Percentiles rank a stretch among this genome's conserved stretches.
Evolutionary conservation across 106 monocot species (phyloP).

Genomic region (Chionographis japonica): DNA sequence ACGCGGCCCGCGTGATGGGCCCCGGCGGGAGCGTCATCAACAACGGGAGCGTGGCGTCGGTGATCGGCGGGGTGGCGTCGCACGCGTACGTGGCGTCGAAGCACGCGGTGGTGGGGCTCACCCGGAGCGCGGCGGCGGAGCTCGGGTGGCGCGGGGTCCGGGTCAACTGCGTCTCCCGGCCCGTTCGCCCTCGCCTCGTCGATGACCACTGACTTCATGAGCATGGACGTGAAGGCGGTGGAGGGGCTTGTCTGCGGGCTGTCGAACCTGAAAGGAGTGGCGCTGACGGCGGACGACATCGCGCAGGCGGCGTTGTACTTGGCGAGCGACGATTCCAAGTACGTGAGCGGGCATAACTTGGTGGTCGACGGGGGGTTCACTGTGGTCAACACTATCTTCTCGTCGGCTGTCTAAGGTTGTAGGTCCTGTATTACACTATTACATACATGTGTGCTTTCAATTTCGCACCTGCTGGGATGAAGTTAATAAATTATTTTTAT

Average conservation of each 20-base stretch:
- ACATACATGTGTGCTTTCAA: too few species aligned
- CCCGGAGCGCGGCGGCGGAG: slow-evolving; percentile 27
- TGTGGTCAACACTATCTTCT: slow-evolving; percentile 15
- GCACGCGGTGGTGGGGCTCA: slow-evolving; percentile 36
- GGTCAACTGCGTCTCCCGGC: slow-evolving; percentile 22
- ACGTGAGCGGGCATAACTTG: slow-evolving; percentile 25
- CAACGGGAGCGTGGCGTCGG: slow-evolving; percentile 8
- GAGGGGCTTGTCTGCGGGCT: not conserved
- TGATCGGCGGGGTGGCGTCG: not conserved
- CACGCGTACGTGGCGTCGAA: slow-evolving; percentile 15
- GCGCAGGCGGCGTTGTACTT: slow-evolving; percentile 23
- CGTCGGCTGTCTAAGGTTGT: not conserved
- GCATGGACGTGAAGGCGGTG: not conserved
- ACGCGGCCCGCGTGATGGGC: slow-evolving; percentile 39
- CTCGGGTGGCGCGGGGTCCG: slow-evolving; percentile 24
- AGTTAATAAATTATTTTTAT: too few species aligned
- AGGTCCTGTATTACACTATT: too few species aligned
- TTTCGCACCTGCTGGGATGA: too few species aligned
- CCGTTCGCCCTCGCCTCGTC: slow-evolving; percentile 1
- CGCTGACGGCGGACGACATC: slow-evolving; percentile 4
- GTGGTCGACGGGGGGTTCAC: slow-evolving; percentile 19
- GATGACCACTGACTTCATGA: not conserved
- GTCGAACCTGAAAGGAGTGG: slow-evolving; percentile 8
- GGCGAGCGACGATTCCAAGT: slow-evolving; percentile 17
- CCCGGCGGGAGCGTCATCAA: slow-evolving; percentile 18